Base-by-base conservation (phyloP, 2,329 filamentous ascomycete genomes). In the Trichoderma afroharzianum region DNA sequence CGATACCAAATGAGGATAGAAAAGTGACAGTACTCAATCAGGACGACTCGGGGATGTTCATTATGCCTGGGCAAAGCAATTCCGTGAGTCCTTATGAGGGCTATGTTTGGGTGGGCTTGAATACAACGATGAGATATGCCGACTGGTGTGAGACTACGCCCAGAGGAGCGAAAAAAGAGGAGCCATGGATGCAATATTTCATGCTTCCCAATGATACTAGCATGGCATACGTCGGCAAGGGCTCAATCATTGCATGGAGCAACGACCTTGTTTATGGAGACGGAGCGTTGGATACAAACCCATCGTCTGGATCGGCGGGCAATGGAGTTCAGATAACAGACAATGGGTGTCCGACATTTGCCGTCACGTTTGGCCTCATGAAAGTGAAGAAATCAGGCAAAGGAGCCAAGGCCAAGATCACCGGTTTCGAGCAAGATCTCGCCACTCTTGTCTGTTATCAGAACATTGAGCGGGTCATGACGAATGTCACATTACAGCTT, bases 161-260 rank as follows among this genome's bases (percentile, higher is more conserved):
- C 1, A 21, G 24, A 2, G 55, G 26, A 28, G 24, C 47, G 55
- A 18, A 33, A 21, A 53, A 15, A 12, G 18, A 69, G 4, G 57
- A 61, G 21, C 57, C 67, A 6, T 69, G 67, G 67, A 69, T 62
- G 67, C 67, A 69, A 28, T 69, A 69, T 18, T 69, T 69, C 15
- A 39, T 62, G 18, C 67, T 69, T 53, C 67, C 67, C 14, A 69
- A 69, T 7, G 67, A 69, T 28, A 69, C 67, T 0, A 69, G 67
- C 57, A 69, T 62, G 67, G 67, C 67, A 0, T 69, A 69, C 24
- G 67, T 69, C 0, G 67, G 67, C 7, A 69, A 69, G 4, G 67
- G 39, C 33, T 53, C 67, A 4, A 32, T 62, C 14, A 21, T 69
- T 30, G 18, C 15, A 1, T 69, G 67, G 67, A 21, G 21, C 7